phyloP scores from a whole-genome alignment of 257 asterid genomes.

The Rauvolfia tetraphylla region DNA sequence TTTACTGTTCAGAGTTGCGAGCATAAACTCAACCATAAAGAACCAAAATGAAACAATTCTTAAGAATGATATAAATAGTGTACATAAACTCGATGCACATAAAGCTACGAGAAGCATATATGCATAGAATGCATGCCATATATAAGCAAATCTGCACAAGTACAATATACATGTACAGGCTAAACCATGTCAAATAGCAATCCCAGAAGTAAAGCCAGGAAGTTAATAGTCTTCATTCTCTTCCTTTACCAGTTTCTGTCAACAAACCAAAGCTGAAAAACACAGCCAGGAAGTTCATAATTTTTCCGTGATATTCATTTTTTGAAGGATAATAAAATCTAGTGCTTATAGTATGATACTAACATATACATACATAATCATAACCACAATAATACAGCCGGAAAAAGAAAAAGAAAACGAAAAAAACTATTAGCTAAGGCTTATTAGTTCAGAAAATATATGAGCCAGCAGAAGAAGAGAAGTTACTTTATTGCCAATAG shows the following conservation, averaged over 20 bases:
- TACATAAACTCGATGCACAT: background rate
- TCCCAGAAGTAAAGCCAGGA: background rate
- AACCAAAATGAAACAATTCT: background rate
- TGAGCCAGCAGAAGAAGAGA: background rate
- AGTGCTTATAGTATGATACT: background rate
- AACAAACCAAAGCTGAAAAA: background rate
- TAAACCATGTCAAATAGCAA: background rate
- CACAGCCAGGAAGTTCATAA: background rate
- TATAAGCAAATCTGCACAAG: background rate
- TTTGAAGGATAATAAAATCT: too few species aligned
- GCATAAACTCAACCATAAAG: background rate
- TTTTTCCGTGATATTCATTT: background rate
- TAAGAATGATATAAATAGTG: background rate
- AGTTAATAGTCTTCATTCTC: background rate
- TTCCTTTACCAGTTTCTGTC: background rate
- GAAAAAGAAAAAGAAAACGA: background rate
- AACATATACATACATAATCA: background rate
- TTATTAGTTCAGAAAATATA: too few species aligned
- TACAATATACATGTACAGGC: background rate
- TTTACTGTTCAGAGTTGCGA: background rate
- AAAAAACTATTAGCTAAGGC: background rate
- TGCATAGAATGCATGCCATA: background rate
- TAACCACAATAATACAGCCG: too few species aligned
- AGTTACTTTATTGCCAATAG: background rate
- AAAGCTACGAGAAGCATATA: too few species aligned